Percentiles rank a stretch among this genome's conserved stretches.
These are phyloP conservation scores for Cladophialophora carrionii DNA, from an alignment of 2,329 filamentous ascomycete species.

Conservation along the genomic window DNA sequence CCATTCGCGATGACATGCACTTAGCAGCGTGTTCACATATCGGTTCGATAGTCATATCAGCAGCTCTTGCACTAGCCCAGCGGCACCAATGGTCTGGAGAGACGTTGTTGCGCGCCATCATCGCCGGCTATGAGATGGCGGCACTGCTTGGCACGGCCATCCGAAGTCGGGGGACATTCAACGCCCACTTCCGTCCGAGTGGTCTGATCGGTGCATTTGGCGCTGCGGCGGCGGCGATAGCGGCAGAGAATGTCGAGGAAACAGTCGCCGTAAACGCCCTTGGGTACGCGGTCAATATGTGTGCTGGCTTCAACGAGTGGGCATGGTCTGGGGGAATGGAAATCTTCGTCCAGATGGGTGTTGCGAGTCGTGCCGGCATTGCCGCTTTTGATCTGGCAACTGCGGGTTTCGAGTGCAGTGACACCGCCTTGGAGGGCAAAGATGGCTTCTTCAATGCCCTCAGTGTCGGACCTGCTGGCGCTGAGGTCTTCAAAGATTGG, in stretches of 20 bases:
- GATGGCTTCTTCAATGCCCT: conserved; percentile 24
- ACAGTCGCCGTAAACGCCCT: conserved; percentile 11
- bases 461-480: conserved; percentile 4
- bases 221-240: conserved; percentile 10
- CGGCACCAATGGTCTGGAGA: conserved; percentile 23
- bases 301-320: conserved; percentile 25
- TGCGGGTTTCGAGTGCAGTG: conserved; percentile 22
- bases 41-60: conserved; percentile 21
- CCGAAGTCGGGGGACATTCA: conserved; percentile 10
- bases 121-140: conserved; percentile 24
- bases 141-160: conserved; percentile 19
- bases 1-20: conserved; percentile 29
- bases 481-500: conserved; percentile 13
- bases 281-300: conserved; percentile 21
- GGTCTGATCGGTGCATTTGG: conserved; percentile 23
- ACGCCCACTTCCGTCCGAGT: conserved; percentile 23
- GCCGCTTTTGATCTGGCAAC: conserved; percentile 23
- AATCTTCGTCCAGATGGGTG: conserved; percentile 26
- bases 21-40: conserved; percentile 22
- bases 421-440: conserved; percentile 23
- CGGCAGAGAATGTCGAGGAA: background rate
- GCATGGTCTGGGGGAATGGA: conserved; percentile 25
- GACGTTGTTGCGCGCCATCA: conserved; percentile 8
- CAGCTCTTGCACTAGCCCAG: conserved; percentile 22
- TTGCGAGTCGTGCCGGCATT: conserved; percentile 17